Conservation (phyloP, 129 eudicot genomes). For the Centella asiatica region DNA sequence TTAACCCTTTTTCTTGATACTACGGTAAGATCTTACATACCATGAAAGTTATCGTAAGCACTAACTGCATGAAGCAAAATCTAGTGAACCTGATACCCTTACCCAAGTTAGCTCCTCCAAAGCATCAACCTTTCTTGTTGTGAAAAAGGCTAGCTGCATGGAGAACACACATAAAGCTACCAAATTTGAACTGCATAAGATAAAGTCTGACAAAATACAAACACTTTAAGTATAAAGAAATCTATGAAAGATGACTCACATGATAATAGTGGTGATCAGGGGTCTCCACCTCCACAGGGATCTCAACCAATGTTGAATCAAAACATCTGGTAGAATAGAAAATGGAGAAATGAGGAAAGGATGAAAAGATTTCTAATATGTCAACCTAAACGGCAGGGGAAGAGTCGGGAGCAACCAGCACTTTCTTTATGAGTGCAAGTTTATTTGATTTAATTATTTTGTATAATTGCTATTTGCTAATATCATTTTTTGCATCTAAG, state of each 20-base stretch:
- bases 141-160: slow-evolving; percentile 87
- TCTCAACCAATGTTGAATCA: slow-evolving; percentile 77
- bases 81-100: slow-evolving; percentile 20
- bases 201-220: background rate
- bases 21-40: background rate
- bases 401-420: background rate
- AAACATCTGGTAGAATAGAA: slow-evolving; percentile 45
- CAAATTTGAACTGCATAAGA: background rate
- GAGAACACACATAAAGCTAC: slow-evolving; percentile 8
- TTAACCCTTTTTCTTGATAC: background rate
- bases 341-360: background rate
- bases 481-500: too few relatives aligned
- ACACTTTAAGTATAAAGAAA: background rate
- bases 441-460: too few relatives aligned
- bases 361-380: background rate
- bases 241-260: slow-evolving; percentile 29
- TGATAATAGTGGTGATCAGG: slow-evolving; percentile 93
- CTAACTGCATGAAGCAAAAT: background rate
- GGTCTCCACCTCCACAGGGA: slow-evolving; percentile 90
- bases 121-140: slow-evolving; percentile 79
- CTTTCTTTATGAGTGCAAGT: too few relatives aligned
- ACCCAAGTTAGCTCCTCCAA: slow-evolving; percentile 97
- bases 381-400: background rate
- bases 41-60: background rate
- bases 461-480: too few relatives aligned